Evolutionary conservation across 202 grass and related monocot genomes (phyloP).

Genomic region (Schoenoplectus tabernaemontani): DNA sequence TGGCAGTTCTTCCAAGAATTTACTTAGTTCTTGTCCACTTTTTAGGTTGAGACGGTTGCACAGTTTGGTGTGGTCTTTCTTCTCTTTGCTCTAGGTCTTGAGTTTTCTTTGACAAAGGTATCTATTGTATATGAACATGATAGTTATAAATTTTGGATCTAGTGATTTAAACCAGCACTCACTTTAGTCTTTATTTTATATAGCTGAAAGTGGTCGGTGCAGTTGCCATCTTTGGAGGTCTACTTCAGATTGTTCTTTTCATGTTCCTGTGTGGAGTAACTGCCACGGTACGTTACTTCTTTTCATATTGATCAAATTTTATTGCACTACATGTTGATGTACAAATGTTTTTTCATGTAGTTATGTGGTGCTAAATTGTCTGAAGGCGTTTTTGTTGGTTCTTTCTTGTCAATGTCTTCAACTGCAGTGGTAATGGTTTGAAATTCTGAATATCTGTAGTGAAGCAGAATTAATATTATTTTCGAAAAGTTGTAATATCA

Average conservation of each 20-base stretch:
- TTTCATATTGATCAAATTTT: conserved; percentile 23
- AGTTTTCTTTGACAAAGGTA: conserved; percentile 97
- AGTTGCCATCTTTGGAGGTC: conserved; percentile 87
- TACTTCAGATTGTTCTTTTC: conserved; percentile 96
- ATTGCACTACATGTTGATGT: conserved; percentile 14
- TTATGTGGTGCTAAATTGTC: conserved; percentile 85
- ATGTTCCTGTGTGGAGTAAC: conserved; percentile 97
- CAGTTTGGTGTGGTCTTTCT: conserved; percentile 99
- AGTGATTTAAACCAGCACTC: conserved; percentile 17
- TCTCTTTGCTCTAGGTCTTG: conserved; percentile 80
- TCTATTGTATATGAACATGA: neutral
- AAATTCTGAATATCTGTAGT: conserved; percentile 3
- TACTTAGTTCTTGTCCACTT: neutral
- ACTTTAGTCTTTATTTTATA: conserved; percentile 19
- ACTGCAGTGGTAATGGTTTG: conserved; percentile 75
- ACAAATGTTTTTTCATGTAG: conserved; percentile 37
- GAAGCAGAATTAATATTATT: neutral
- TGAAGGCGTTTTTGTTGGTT: conserved; percentile 88
- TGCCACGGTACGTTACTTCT: conserved; percentile 50
- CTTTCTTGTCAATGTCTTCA: conserved; percentile 99
- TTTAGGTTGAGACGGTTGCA: conserved; percentile 97
- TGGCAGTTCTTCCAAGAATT: neutral
- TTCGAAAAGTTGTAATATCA: conserved; percentile 3
- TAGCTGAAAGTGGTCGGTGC: conserved; percentile 84
- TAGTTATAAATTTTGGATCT: conserved; percentile 1